A percentile compares a stretch with the other conserved stretches of the same genome.
phyloP scores from a whole-genome alignment of 208 protist species.

The Herpetomonas samuelpessoai region DNA sequence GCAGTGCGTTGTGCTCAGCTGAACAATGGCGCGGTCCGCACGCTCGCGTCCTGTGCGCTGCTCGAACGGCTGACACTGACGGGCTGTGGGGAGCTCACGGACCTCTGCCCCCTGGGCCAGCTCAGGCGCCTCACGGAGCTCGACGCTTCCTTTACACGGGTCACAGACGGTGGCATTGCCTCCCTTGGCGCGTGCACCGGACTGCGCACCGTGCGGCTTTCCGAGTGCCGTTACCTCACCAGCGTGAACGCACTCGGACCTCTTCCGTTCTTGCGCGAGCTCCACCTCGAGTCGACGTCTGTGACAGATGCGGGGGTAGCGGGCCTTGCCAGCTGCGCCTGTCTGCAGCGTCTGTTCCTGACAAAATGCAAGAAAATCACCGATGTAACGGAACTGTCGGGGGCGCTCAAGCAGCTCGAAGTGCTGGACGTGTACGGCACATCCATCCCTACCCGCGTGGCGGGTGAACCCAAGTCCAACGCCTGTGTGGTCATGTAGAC shows the following conservation, averaged over 20 bases:
- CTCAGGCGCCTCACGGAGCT: slow-evolving; percentile 40
- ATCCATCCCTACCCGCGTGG: slow-evolving; percentile 49
- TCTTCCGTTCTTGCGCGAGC: slow-evolving; percentile 40
- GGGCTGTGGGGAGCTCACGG: slow-evolving; percentile 50
- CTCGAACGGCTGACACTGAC: slow-evolving; percentile 47
- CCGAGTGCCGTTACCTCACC: slow-evolving; percentile 61
- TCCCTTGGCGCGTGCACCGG: slow-evolving; percentile 42
- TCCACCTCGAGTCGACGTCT: slow-evolving; percentile 51
- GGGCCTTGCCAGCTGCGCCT: slow-evolving; percentile 36
- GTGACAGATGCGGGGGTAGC: slow-evolving; percentile 47
- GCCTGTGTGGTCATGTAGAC: slow-evolving; percentile 67
- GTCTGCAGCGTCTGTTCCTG: slow-evolving; percentile 55
- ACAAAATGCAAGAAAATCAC: slow-evolving; percentile 61
- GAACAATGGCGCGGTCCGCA: slow-evolving; percentile 35
- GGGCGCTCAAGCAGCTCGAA: slow-evolving; percentile 42
- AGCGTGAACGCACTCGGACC: slow-evolving; percentile 52
- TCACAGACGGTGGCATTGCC: slow-evolving; percentile 56
- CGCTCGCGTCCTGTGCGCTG: slow-evolving; percentile 26
- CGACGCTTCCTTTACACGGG: slow-evolving; percentile 45
- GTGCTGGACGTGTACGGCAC: slow-evolving; percentile 82
- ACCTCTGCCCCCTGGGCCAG: slow-evolving; percentile 38
- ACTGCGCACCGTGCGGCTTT: slow-evolving; percentile 47
- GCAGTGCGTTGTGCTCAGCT: slow-evolving; percentile 23
- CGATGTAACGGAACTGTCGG: slow-evolving; percentile 36
- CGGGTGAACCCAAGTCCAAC: slow-evolving; percentile 42